phyloP scores from a whole-genome alignment of 768 basidiomycete genomes.

The Ramaria sp. region DNA sequence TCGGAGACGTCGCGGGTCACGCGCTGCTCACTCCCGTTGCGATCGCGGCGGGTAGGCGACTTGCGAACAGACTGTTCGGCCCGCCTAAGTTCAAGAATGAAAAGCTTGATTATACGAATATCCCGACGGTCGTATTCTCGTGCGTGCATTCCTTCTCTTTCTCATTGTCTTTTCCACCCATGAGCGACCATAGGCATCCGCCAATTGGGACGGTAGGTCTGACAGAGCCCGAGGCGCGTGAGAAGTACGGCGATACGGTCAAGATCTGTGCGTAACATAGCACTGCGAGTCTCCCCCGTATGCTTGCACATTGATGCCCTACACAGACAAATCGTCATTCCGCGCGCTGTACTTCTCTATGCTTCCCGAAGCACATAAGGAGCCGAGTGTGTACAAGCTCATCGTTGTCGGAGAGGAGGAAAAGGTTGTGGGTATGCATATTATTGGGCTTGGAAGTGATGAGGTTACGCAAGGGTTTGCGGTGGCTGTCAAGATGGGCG shows the following conservation, averaged over 20 bases:
- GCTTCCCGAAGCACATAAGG: slow-evolving; percentile 83
- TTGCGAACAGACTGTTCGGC: slow-evolving; percentile 87
- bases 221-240: slow-evolving; percentile 82
- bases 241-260: slow-evolving; percentile 79
- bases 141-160: slow-evolving; percentile 30
- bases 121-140: slow-evolving; percentile 96
- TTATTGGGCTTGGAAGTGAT: slow-evolving; percentile 86
- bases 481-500: slow-evolving; percentile 96
- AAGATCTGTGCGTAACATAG: slow-evolving; percentile 72
- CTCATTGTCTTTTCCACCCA: background rate
- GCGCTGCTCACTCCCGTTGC: slow-evolving; percentile 93
- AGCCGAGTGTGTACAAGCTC: slow-evolving; percentile 91
- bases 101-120: slow-evolving; percentile 81
- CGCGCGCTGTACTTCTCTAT: slow-evolving; percentile 87
- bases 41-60: slow-evolving; percentile 85
- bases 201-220: slow-evolving; percentile 92
- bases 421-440: slow-evolving; percentile 91
- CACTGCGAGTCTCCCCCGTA: slow-evolving; percentile 13
- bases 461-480: slow-evolving; percentile 94
- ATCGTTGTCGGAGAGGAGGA: slow-evolving; percentile 82
- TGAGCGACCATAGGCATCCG: slow-evolving; percentile 55
- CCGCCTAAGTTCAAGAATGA: slow-evolving; percentile 76
- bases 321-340: slow-evolving; percentile 68
- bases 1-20: slow-evolving; percentile 93
- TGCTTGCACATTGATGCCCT: background rate